These are phyloP conservation scores for Abortiporus biennis DNA, from an alignment of 1,284 basidiomycete genomes.

Conservation along the genomic window DNA sequence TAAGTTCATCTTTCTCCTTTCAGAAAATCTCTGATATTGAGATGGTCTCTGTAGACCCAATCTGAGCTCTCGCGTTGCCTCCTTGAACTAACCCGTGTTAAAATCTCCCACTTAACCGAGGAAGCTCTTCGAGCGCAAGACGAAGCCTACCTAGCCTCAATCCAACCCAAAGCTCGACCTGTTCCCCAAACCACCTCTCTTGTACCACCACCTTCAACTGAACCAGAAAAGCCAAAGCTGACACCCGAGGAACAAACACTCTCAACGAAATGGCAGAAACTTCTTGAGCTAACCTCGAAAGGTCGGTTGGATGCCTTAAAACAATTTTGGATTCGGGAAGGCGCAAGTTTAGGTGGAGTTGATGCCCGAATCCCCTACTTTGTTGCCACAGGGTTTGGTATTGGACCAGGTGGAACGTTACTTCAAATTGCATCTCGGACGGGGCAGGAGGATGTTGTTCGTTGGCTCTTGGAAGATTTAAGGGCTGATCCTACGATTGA, in stretches of 20 bases:
- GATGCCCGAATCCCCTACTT: constrained; percentile 63
- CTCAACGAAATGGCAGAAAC: constrained; percentile 72
- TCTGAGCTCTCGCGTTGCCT: constrained; percentile 88
- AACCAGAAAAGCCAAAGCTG: too few relatives aligned
- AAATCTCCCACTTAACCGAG: constrained; percentile 82
- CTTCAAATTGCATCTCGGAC: constrained; percentile 74
- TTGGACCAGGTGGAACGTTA: constrained; percentile 57
- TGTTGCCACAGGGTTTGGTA: constrained; percentile 53
- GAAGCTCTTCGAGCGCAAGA: constrained; percentile 82
- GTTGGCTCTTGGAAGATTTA: constrained; percentile 79
- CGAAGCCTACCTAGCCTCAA: constrained; percentile 79
- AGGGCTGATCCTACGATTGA: constrained; percentile 78
- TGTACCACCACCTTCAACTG: too few relatives aligned
- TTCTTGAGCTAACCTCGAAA: constrained; percentile 86
- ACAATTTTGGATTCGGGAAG: constrained; percentile 79
- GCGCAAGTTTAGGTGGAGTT: constrained; percentile 48
- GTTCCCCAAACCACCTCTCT: constrained; percentile 25
- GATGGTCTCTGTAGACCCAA: constrained; percentile 59
- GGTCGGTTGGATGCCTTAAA: constrained; percentile 80
- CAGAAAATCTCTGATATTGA: constrained; percentile 11
- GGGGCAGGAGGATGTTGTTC: constrained; percentile 73
- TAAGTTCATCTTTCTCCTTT: constrained; percentile 33
- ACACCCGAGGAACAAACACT: constrained; percentile 25
- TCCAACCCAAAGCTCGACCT: constrained; percentile 73
- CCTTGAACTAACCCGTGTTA: constrained; percentile 81